Evolutionary conservation across 1,139 yeast species (phyloP), one percentile per base, ranked within the genome.

Genomic region (Yamadazyma atlantica): DNA sequence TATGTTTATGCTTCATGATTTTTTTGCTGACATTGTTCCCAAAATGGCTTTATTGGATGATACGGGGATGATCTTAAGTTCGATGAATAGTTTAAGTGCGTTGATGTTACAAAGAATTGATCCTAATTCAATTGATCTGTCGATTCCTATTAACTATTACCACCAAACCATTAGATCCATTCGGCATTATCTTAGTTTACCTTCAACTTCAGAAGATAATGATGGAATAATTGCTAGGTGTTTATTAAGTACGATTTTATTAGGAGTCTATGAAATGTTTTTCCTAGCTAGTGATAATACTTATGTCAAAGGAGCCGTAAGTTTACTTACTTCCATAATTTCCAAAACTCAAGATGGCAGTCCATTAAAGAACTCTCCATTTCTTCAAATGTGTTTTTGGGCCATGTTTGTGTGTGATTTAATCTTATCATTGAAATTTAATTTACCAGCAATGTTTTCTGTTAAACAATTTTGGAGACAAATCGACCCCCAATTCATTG

Each of bases 181-280:
- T 22, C 40, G 50, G 27, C 55, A 66, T 28, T 50, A 60, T 29
- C 52, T 45, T 15, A 58, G 62, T 31, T 40, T 53, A 10, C 57
- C 62, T 2, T 55, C 48, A 6, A 46, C 49, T 22, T 61, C 58
- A 17, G 53, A 49, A 14, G 50, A 54, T 29, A 58, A 55, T 14
- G 54, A 53, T 16, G 67, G 66, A 2, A 53, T 60, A 8, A 58
- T 62, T 24, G 59, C 66, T 4, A 48, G 71, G 26, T 67, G 73
- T 40, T 53, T 68, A 24, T 45, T 67, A 21, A 64, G 70, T 42
- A 63, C 72, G 0, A 58, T 59, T 18, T 46, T 68, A n/a, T 53
- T 68, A 17, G 65, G 73, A 33, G 57, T 66, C 12, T 66, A 65
- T 44, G 74, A 68, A 45, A 52, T 65, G 48, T 62, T 62, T 38